These are phyloP conservation scores for Malassezia yamatoensis DNA, from an alignment of 1,284 basidiomycete species.

Conservation along the genomic window DNA sequence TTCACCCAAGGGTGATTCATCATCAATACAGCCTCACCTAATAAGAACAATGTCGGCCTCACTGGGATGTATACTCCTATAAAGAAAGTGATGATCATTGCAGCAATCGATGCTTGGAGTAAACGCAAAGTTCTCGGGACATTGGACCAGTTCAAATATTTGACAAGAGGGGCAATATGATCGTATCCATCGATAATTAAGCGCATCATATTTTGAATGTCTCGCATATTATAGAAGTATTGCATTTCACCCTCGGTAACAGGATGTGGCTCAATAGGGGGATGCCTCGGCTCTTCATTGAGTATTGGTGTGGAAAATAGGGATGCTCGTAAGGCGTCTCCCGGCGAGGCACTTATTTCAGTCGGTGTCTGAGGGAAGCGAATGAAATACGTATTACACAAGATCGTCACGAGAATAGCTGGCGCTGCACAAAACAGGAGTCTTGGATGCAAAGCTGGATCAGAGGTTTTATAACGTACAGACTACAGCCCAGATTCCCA, in stretches of 20 bases:
- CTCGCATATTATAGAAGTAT: constrained; percentile 44
- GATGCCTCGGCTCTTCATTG: constrained; percentile 23
- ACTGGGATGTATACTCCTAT: constrained; percentile 39
- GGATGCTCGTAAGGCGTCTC: constrained; percentile 12
- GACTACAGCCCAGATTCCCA: constrained; percentile 43
- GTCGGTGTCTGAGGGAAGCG: constrained; percentile 18
- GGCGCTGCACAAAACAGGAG: constrained; percentile 34
- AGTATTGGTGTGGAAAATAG: constrained; percentile 15
- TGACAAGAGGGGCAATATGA: constrained; percentile 33
- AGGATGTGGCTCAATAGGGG: constrained; percentile 34
- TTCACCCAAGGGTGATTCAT: constrained; percentile 43
- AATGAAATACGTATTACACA: constrained; percentile 22
- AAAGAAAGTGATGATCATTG: constrained; percentile 35
- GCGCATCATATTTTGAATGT: constrained; percentile 48
- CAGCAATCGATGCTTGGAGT: constrained; percentile 35
- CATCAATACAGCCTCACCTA: constrained; percentile 41
- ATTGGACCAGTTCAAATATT: constrained; percentile 47
- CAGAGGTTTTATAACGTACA: constrained; percentile 10
- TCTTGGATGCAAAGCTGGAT: constrained; percentile 30
- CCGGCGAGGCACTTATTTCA: constrained; percentile 21
- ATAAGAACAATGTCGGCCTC: constrained; percentile 32
- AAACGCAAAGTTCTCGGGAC: constrained; percentile 38
- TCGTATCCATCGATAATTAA: constrained; percentile 45
- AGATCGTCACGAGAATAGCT: constrained; percentile 35
- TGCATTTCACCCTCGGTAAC: constrained; percentile 41